A percentile compares a stretch with the other conserved stretches of the same genome.
phyloP scores from a whole-genome alignment of 345 rosid species.

The Schrenkiella parvula region DNA sequence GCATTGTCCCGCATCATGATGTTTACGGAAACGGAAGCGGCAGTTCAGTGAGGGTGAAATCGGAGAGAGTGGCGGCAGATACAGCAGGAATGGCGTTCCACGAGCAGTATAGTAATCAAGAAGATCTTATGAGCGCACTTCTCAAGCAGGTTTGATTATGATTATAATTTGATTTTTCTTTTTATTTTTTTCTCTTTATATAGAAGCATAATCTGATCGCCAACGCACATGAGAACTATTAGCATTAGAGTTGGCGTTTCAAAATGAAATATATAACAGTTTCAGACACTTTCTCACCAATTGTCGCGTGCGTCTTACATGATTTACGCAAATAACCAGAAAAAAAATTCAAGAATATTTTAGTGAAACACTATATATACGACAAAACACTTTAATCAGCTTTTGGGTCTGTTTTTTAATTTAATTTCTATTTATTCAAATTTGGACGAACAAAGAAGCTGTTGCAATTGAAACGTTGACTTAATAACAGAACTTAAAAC shows the following conservation, averaged over 20 bases:
- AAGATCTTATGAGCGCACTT: conserved; percentile 89
- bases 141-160: conserved; percentile 72
- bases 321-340: conserved; percentile 1
- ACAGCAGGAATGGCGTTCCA: conserved; percentile 39
- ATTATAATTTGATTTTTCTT: too few species aligned
- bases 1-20: conserved; percentile 8
- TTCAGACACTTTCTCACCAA: conserved; percentile 13
- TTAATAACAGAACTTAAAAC: not conserved
- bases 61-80: conserved; percentile 53
- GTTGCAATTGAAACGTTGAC: not conserved
- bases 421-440: not conserved
- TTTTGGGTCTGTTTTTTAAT: not conserved
- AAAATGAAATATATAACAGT: conserved; percentile 11
- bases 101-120: conserved; percentile 61
- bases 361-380: not conserved
- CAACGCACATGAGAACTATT: not conserved
- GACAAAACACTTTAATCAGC: not conserved
- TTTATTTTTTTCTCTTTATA: not conserved
- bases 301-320: conserved; percentile 1
- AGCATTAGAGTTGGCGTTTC: conserved; percentile 23
- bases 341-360: not conserved
- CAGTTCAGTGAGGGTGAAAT: conserved; percentile 50
- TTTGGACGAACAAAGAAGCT: not conserved
- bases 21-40: conserved; percentile 2
- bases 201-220: conserved; percentile 23